Evolutionary conservation across 768 basidiomycete genomes (phyloP).

Genomic region (Termitomyces heimii): DNA sequence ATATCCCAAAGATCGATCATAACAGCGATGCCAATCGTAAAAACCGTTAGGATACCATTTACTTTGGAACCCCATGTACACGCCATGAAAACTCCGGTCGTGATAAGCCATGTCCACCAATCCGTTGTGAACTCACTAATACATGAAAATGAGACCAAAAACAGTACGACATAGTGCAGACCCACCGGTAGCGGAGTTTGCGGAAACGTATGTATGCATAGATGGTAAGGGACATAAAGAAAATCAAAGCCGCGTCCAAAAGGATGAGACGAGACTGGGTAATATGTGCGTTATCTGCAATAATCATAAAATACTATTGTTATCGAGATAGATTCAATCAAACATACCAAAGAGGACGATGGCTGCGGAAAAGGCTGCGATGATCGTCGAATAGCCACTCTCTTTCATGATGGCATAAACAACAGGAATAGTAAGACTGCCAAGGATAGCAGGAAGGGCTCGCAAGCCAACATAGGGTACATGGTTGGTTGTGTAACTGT

Average conservation of each 20-base stretch:
- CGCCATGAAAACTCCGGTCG: conserved; percentile 91
- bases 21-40: conserved; percentile 86
- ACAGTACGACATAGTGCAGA: conserved; percentile 2
- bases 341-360: conserved; percentile 83
- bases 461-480: conserved; percentile 96
- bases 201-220: conserved; percentile 92
- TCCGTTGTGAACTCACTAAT: conserved; percentile 76
- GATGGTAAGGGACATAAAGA: conserved; percentile 93
- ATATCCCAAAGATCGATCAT: conserved; percentile 93
- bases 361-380: conserved; percentile 84
- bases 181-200: conserved; percentile 85
- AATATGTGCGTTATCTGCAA: conserved; percentile 89
- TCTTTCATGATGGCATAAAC: conserved; percentile 98
- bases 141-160: neutral
- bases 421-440: conserved; percentile 84
- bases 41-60: conserved; percentile 90
- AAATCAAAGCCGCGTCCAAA: conserved; percentile 88
- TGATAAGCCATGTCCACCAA: conserved; percentile 94
- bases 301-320: neutral
- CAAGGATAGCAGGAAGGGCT: conserved; percentile 86
- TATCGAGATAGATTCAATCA: neutral
- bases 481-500: conserved; percentile 79
- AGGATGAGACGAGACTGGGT: conserved; percentile 96
- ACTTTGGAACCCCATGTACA: conserved; percentile 98
- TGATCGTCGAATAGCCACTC: conserved; percentile 88